Conservation (phyloP, 2,329 filamentous ascomycete genomes). For the Aspergillus phoenicis region DNA sequence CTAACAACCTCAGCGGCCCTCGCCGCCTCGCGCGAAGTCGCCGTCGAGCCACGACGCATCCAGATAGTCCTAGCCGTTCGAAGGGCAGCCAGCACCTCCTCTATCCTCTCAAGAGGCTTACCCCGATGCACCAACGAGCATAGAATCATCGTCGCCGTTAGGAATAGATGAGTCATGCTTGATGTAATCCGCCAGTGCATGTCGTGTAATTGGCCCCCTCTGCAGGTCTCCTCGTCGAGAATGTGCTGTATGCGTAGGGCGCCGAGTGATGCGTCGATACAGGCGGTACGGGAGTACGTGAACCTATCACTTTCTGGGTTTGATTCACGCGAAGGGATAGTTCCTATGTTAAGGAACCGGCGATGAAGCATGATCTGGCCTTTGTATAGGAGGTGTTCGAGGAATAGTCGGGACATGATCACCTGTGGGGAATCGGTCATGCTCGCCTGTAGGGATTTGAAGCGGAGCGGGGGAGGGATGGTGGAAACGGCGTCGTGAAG, state of each 20-base stretch:
- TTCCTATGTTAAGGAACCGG: conserved; percentile 13
- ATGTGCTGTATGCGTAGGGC: conserved; percentile 53
- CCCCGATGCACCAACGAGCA: conserved; percentile 39
- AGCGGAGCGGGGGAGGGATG: conserved; percentile 17
- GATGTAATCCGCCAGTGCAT: conserved; percentile 61
- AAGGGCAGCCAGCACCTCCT: conserved; percentile 21
- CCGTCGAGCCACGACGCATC: conserved; percentile 17
- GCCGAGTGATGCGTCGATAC: conserved; percentile 50
- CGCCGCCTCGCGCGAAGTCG: conserved; percentile 21
- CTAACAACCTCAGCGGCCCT: conserved; percentile 9
- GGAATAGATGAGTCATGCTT: conserved; percentile 61
- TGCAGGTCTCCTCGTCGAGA: conserved; percentile 53
- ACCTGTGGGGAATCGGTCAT: conserved; percentile 27
- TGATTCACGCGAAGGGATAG: background rate
- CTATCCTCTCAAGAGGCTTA: conserved; percentile 2
- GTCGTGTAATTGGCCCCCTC: conserved; percentile 55
- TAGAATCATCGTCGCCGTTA: conserved; percentile 62
- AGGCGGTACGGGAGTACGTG: conserved; percentile 46
- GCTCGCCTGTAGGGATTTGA: conserved; percentile 21
- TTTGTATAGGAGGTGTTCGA: conserved; percentile 27
- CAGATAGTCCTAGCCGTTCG: conserved; percentile 19
- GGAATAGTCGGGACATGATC: conserved; percentile 26
- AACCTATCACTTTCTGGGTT: conserved; percentile 14
- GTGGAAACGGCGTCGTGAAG: conserved; percentile 27
- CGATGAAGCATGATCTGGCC: conserved; percentile 28